Conservation (phyloP, 768 basidiomycete species). For the Leccinum olivaceopallidum region DNA sequence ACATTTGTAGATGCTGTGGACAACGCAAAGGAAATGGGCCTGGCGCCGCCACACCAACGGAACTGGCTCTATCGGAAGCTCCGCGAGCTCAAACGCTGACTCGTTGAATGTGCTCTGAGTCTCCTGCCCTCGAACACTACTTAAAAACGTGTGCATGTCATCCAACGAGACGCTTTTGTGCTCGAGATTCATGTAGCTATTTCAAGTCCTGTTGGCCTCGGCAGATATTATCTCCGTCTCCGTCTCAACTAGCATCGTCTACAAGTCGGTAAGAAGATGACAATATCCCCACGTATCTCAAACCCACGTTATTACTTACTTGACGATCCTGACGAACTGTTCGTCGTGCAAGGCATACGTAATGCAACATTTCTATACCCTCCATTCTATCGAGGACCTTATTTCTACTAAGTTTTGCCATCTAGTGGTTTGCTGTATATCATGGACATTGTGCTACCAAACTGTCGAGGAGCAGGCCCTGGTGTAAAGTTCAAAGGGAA, state of each 20-base stretch:
- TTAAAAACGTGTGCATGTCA: background rate
- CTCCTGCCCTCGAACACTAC: background rate
- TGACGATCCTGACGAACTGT: background rate
- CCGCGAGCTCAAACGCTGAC: background rate
- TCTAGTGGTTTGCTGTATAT: too few relatives aligned
- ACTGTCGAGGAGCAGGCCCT: too few relatives aligned
- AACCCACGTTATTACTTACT: background rate
- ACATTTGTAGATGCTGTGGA: conserved; percentile 20
- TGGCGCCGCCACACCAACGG: conserved; percentile 43
- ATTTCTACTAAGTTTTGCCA: too few relatives aligned
- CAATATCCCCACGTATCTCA: background rate
- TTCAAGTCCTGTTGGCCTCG: background rate
- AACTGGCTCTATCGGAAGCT: conserved; percentile 21
- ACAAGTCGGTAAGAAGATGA: background rate
- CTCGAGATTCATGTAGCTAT: background rate
- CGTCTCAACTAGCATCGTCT: background rate
- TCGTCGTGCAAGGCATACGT: background rate
- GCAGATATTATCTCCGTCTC: background rate
- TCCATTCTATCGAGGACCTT: too few relatives aligned
- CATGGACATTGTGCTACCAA: too few relatives aligned
- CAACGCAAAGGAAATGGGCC: conserved; percentile 12
- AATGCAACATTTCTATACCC: background rate
- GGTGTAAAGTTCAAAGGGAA: too few relatives aligned
- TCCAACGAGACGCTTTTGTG: background rate
- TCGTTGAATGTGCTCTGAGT: background rate